phyloP scores from a whole-genome alignment of 805 yeast species.

The Pichia eremophila region DNA sequence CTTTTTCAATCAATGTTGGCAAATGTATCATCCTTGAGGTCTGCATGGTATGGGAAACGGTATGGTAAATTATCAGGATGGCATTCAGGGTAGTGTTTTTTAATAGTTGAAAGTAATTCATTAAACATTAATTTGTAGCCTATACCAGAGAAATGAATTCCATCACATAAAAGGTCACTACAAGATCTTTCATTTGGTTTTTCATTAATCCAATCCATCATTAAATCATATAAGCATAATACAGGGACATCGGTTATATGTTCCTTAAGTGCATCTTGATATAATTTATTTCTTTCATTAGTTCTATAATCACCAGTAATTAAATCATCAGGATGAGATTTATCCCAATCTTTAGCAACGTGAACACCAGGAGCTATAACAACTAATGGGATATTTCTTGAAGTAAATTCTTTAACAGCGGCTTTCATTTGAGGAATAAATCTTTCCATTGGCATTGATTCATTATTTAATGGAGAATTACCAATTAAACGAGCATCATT shows the following conservation, averaged over 20 bases:
- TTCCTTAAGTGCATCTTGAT: conserved; percentile 39
- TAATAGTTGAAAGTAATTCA: conserved; percentile 24
- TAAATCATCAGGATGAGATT: conserved; percentile 25
- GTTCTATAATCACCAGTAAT: conserved; percentile 35
- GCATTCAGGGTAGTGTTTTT: conserved; percentile 24
- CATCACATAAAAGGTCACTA: conserved; percentile 29
- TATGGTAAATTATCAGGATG: conserved; percentile 13
- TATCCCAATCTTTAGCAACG: conserved; percentile 35
- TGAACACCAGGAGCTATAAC: conserved; percentile 57
- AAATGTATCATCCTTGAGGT: conserved; percentile 2
- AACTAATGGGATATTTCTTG: conserved; percentile 40
- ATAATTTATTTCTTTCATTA: conserved; percentile 34
- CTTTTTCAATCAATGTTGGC: neutral
- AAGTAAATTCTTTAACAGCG: conserved; percentile 33
- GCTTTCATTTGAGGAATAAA: conserved; percentile 38
- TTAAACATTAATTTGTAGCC: conserved; percentile 32
- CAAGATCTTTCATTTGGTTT: conserved; percentile 2
- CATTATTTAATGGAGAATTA: conserved; percentile 29
- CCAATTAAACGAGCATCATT: conserved; percentile 45
- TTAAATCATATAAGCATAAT: conserved; percentile 26
- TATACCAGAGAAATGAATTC: conserved; percentile 34
- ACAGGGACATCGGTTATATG: conserved; percentile 34
- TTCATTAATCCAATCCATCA: conserved; percentile 3
- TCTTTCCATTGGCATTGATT: conserved; percentile 39
- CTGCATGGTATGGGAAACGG: conserved; percentile 18